These are phyloP conservation scores for Penicillium sp. DNA, from an alignment of 2,329 filamentous ascomycete genomes.

Conservation along the genomic window DNA sequence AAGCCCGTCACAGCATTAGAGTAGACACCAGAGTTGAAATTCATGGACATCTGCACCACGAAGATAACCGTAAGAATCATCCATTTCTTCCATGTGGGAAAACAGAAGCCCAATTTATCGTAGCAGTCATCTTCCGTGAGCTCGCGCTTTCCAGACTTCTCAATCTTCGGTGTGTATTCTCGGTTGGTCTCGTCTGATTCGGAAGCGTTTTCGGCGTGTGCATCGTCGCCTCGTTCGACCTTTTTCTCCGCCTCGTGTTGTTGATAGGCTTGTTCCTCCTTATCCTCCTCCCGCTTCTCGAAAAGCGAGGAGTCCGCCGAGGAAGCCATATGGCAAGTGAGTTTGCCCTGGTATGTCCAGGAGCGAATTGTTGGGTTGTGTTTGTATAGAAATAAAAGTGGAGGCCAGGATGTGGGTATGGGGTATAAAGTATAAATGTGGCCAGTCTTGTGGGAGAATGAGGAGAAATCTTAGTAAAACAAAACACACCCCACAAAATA, in stretches of 20 bases:
- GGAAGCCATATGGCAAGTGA: constrained; percentile 7
- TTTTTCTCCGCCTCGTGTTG: background rate
- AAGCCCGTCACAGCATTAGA: constrained; percentile 44
- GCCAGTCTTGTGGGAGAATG: background rate
- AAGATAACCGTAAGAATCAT: constrained; percentile 70
- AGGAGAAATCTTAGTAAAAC: background rate
- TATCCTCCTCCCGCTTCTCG: constrained; percentile 12
- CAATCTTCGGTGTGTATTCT: constrained; percentile 8
- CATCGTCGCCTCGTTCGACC: constrained; percentile 6
- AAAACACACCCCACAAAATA: background rate
- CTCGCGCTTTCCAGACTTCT: constrained; percentile 19
- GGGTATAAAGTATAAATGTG: constrained; percentile 4
- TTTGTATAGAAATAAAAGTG: background rate
- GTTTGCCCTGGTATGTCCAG: background rate
- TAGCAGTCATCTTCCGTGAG: constrained; percentile 60
- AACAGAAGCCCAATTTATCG: constrained; percentile 63
- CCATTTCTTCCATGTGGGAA: constrained; percentile 67
- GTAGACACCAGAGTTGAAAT: constrained; percentile 75
- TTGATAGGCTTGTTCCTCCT: background rate
- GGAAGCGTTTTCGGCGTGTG: constrained; percentile 21
- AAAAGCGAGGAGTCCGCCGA: constrained; percentile 2
- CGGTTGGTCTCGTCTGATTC: constrained; percentile 13
- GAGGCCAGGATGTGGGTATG: constrained; percentile 2
- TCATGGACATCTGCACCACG: constrained; percentile 73
- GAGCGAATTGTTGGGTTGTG: background rate